phyloP scores from a whole-genome alignment of 2,329 filamentous ascomycete species.

The Didymella exigua region DNA sequence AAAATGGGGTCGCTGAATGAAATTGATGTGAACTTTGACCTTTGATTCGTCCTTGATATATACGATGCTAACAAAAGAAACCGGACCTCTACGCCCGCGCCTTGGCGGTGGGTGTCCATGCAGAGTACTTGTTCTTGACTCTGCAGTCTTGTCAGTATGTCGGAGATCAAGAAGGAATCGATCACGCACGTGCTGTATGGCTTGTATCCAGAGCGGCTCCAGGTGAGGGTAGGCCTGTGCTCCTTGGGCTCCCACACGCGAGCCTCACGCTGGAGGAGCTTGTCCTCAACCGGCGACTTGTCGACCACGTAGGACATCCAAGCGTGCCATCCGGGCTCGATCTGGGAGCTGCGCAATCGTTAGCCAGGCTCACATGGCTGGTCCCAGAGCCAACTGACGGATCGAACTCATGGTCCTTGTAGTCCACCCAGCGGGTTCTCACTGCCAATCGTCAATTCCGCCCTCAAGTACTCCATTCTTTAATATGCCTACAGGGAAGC shows the following conservation, averaged over 20 bases:
- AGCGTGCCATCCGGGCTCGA: conserved; percentile 96
- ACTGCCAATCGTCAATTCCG: conserved; percentile 59
- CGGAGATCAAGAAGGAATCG: neutral
- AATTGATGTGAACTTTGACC: neutral
- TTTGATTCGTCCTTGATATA: conserved; percentile 25
- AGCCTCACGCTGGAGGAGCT: conserved; percentile 68
- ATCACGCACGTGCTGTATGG: conserved; percentile 88
- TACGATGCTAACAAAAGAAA: conserved; percentile 31
- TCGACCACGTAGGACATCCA: conserved; percentile 97
- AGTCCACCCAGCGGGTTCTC: conserved; percentile 96
- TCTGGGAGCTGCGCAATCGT: conserved; percentile 67
- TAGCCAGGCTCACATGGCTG: conserved; percentile 31
- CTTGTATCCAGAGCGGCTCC: conserved; percentile 80
- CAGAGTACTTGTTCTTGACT: conserved; percentile 56
- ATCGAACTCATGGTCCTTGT: conserved; percentile 84
- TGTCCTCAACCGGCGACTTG: conserved; percentile 79
- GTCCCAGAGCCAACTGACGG: conserved; percentile 58
- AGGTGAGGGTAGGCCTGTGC: conserved; percentile 76
- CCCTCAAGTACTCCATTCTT: neutral
- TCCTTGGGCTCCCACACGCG: conserved; percentile 77
- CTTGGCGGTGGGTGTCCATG: conserved; percentile 57
- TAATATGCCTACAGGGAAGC: conserved; percentile 73
- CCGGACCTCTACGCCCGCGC: conserved; percentile 41
- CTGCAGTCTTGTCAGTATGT: conserved; percentile 37
- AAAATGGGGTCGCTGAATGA: neutral